Percentiles rank a stretch among this genome's conserved stretches.
Evolutionary conservation across 1,284 basidiomycete genomes (phyloP).

Genomic region (Albatrellus sp.): DNA sequence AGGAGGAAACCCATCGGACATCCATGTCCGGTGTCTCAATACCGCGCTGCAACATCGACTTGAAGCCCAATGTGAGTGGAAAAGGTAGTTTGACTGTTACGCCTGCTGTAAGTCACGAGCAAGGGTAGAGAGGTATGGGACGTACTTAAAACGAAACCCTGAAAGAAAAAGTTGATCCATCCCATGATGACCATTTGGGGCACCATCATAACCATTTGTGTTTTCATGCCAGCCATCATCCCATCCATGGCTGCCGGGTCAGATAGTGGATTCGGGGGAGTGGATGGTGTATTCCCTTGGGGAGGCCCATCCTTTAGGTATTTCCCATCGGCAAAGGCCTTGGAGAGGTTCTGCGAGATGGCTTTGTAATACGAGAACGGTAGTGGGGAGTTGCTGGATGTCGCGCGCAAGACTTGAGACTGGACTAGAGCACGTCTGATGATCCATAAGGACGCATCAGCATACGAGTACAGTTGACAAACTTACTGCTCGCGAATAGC

Average conservation of each 20-base stretch:
- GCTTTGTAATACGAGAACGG: slow-evolving; percentile 65
- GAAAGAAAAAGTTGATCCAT: slow-evolving; percentile 99
- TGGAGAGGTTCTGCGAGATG: slow-evolving; percentile 61
- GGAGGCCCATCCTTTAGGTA: slow-evolving; percentile 81
- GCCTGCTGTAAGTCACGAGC: neutral
- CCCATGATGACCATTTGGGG: slow-evolving; percentile 99
- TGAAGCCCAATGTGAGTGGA: slow-evolving; percentile 94
- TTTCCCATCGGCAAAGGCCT: slow-evolving; percentile 61
- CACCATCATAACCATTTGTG: slow-evolving; percentile 97
- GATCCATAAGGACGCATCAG: neutral
- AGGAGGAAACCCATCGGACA: slow-evolving; percentile 95
- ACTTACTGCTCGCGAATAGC: slow-evolving; percentile 91
- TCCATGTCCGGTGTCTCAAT: slow-evolving; percentile 96
- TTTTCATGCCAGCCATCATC: slow-evolving; percentile 99
- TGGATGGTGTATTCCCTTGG: slow-evolving; percentile 39
- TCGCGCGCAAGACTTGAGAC: slow-evolving; percentile 73
- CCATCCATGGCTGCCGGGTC: slow-evolving; percentile 92
- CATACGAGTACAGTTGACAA: neutral
- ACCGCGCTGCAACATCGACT: slow-evolving; percentile 96
- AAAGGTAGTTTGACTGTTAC: slow-evolving; percentile 89
- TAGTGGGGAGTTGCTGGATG: slow-evolving; percentile 69
- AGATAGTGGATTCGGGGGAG: slow-evolving; percentile 63
- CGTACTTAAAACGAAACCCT: slow-evolving; percentile 94
- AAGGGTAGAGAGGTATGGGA: slow-evolving; percentile 13
- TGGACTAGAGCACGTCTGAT: slow-evolving; percentile 74